Evolutionary conservation across 768 basidiomycete species (phyloP), one percentile per base, ranked within the genome.

Genomic region (Trametes villosa): DNA sequence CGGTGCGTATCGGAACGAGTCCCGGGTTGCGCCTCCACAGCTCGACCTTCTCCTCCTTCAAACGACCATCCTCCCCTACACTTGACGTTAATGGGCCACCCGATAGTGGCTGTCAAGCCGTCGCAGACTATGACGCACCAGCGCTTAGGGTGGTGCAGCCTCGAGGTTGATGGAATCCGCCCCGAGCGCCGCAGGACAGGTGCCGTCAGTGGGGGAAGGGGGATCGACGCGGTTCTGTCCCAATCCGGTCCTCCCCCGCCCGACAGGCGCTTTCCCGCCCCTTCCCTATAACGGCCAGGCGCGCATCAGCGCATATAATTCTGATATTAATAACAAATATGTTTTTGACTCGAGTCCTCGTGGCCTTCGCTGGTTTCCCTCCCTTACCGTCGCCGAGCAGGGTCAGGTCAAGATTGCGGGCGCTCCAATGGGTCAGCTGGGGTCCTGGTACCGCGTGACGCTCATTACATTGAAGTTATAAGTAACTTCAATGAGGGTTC

Each of bases 21-120:
- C n/a, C n/a, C n/a, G n/a, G n/a, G n/a, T n/a, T n/a, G n/a, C n/a
- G n/a, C n/a, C n/a, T n/a, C n/a, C n/a, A n/a, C n/a, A n/a, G n/a
- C n/a, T n/a, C n/a, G n/a, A n/a, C n/a, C n/a, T n/a, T n/a, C n/a
- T n/a, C n/a, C n/a, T n/a, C n/a, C n/a, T n/a, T n/a, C n/a, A n/a
- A n/a, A n/a, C n/a, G n/a, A n/a, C n/a, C n/a, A n/a, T n/a, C n/a
- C n/a, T n/a, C n/a, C n/a, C n/a, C n/a, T n/a, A n/a, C n/a, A n/a
- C n/a, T n/a, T n/a, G n/a, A n/a, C n/a, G n/a, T n/a, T n/a, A n/a
- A n/a, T n/a, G n/a, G n/a, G n/a, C n/a, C n/a, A n/a, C n/a, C n/a
- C n/a, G n/a, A n/a, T n/a, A n/a, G n/a, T n/a, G 40, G 40, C 40
- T 42, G 42, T 44, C 42, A 44, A 44, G 42, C 42, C 42, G 42